Conservation (phyloP, 2,329 filamentous ascomycete genomes). For the Epicoccum nigrum region DNA sequence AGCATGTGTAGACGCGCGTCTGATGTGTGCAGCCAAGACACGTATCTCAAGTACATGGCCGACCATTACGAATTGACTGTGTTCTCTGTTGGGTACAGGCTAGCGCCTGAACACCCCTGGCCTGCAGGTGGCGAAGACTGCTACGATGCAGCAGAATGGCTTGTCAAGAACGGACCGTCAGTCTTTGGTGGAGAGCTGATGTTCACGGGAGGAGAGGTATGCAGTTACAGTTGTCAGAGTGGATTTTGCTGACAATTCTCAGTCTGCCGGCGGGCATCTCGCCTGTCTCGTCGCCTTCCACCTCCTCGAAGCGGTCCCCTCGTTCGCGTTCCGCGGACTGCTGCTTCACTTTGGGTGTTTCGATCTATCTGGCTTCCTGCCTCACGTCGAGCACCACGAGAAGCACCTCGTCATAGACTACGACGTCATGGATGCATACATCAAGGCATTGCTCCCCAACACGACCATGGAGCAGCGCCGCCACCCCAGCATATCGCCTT, state of each 20-base stretch:
- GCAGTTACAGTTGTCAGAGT: accelerated
- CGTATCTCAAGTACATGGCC: slow-evolving; percentile 57
- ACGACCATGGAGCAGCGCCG: slow-evolving; percentile 51
- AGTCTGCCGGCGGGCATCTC: slow-evolving; percentile 61
- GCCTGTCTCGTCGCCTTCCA: slow-evolving; percentile 55
- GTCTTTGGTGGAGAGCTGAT: slow-evolving; percentile 52
- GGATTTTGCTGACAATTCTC: not conserved
- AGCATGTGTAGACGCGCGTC: not conserved
- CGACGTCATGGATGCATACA: slow-evolving; percentile 55
- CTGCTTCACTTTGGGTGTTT: slow-evolving; percentile 61
- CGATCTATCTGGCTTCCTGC: slow-evolving; percentile 55
- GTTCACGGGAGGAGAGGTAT: slow-evolving; percentile 51
- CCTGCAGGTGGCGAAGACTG: slow-evolving; percentile 63
- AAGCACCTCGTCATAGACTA: slow-evolving; percentile 53
- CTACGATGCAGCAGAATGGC: slow-evolving; percentile 61
- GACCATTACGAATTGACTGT: slow-evolving; percentile 57
- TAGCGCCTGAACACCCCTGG: slow-evolving; percentile 65
- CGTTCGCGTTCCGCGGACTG: slow-evolving; percentile 56
- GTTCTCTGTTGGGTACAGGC: slow-evolving; percentile 64
- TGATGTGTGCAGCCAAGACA: slow-evolving; percentile 51
- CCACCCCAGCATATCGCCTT: slow-evolving; percentile 56
- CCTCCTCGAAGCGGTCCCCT: slow-evolving; percentile 48
- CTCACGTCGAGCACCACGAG: slow-evolving; percentile 48
- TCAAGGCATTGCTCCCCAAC: slow-evolving; percentile 54
- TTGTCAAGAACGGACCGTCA: slow-evolving; percentile 55